Evolutionary conservation across 805 yeast genomes (phyloP).

Genomic region (Lachancea thermotolerans): DNA sequence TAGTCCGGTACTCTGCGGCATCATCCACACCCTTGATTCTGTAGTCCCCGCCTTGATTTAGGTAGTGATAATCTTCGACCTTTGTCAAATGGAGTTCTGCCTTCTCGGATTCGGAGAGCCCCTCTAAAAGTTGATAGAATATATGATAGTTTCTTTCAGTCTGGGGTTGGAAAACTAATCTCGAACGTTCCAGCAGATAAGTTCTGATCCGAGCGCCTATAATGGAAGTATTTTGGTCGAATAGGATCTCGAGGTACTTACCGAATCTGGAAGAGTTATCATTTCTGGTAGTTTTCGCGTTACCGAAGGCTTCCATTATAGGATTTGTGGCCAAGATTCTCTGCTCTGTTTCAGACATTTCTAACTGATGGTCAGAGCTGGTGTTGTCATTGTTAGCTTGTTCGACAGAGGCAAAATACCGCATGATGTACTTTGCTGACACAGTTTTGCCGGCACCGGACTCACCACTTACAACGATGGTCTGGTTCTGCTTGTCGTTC

Average conservation of each 20-base stretch:
- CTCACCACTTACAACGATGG: conserved; percentile 95
- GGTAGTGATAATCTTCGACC: conserved; percentile 67
- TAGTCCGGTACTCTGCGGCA: conserved; percentile 64
- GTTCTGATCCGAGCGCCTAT: conserved; percentile 95
- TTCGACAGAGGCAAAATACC: conserved; percentile 94
- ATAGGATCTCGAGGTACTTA: conserved; percentile 84
- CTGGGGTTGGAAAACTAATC: conserved; percentile 87
- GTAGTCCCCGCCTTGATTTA: conserved; percentile 81
- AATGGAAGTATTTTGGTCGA: conserved; percentile 66
- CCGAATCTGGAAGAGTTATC: conserved; percentile 94
- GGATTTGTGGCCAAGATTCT: conserved; percentile 95
- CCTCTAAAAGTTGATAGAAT: conserved; percentile 81
- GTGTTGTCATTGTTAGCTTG: conserved; percentile 28
- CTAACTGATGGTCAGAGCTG: conserved; percentile 34
- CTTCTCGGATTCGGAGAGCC: conserved; percentile 50
- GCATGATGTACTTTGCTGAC: conserved; percentile 93
- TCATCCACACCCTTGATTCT: conserved; percentile 76
- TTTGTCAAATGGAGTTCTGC: conserved; percentile 51
- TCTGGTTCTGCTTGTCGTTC: conserved; percentile 76
- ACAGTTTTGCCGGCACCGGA: conserved; percentile 99
- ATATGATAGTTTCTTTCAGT: conserved; percentile 94
- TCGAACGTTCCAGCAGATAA: conserved; percentile 83
- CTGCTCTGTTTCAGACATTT: conserved; percentile 86
- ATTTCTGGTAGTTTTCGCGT: conserved; percentile 87
- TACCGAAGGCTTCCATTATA: conserved; percentile 83